phyloP scores from a whole-genome alignment of 148 eudicot genomes.

The Cornus suecica region DNA sequence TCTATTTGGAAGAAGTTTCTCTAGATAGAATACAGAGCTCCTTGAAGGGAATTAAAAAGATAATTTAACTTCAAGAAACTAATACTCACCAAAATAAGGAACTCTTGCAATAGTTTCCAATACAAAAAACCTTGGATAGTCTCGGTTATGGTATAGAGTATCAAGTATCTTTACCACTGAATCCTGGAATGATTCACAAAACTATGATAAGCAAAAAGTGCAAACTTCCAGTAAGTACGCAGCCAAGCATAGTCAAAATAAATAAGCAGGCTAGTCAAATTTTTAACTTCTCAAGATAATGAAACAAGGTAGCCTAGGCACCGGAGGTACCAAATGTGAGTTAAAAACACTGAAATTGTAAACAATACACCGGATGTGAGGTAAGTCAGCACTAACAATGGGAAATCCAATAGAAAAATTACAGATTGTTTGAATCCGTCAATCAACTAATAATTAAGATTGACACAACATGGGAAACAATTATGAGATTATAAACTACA shows the following conservation, averaged over 20 bases:
- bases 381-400: neutral
- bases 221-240: neutral
- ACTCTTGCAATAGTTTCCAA: constrained; percentile 97
- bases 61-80: neutral
- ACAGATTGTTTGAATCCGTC: neutral
- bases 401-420: neutral
- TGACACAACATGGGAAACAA: neutral
- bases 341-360: neutral
- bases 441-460: neutral
- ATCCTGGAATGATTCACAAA: constrained; percentile 53
- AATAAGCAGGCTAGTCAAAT: neutral
- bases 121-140: constrained; percentile 92
- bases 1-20: neutral
- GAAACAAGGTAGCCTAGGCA: neutral
- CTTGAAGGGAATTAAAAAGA: constrained; percentile 5
- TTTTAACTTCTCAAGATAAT: neutral
- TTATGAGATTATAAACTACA: neutral
- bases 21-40: neutral
- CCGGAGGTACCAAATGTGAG: neutral
- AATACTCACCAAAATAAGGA: constrained; percentile 89
- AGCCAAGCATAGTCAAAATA: neutral
- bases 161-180: constrained; percentile 94
- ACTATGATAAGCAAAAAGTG: constrained; percentile 5
- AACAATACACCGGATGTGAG: neutral
- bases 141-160: constrained; percentile 73